These are phyloP conservation scores for Thuidium tamariscinum DNA, from an alignment of 225 moss, liverwort and hornwort genomes.

Conservation along the genomic window DNA sequence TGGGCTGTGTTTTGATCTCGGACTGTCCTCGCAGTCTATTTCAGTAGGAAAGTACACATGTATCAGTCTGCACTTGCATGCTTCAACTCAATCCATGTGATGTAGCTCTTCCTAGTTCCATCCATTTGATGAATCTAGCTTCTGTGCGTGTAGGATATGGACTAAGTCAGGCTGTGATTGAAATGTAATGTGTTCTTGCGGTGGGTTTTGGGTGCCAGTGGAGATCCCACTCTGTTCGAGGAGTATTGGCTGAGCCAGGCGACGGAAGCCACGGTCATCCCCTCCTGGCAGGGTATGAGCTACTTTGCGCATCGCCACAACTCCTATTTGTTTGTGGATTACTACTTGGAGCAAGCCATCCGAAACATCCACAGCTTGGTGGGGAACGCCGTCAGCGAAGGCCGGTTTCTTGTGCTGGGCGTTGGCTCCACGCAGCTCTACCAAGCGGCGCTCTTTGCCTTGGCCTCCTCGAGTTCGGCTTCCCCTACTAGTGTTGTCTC, in stretches of 20 bases:
- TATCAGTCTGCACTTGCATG: background rate
- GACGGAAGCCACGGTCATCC: slow-evolving; percentile 32
- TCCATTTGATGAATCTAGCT: background rate
- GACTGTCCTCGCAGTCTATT: slow-evolving; percentile 36
- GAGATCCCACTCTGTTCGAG: slow-evolving; percentile 52
- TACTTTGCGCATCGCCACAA: slow-evolving; percentile 50
- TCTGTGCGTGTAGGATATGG: background rate
- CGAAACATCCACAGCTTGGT: slow-evolving; percentile 26
- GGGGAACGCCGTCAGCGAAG: slow-evolving; percentile 41
- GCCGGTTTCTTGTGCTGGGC: slow-evolving; percentile 33
- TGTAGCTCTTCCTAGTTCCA: background rate
- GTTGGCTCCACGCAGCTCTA: slow-evolving; percentile 52
- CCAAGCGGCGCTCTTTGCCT: slow-evolving; percentile 42
- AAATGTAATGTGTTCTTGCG: background rate
- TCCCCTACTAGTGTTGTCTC: slow-evolving; percentile 36
- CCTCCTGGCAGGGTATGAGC: slow-evolving; percentile 53
- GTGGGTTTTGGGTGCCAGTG: background rate
- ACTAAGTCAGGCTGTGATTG: background rate
- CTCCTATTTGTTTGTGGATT: slow-evolving; percentile 38
- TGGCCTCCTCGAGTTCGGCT: background rate
- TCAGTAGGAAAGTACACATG: slow-evolving; percentile 9
- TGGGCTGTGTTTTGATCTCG: background rate
- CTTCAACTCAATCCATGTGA: background rate
- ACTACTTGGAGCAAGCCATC: slow-evolving; percentile 33
- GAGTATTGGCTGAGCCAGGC: slow-evolving; percentile 35